Percentiles rank a stretch among this genome's conserved stretches.
These are phyloP conservation scores for Saccharomycopsis phalli DNA, from an alignment of 1,139 yeast genomes.

Conservation along the genomic window DNA sequence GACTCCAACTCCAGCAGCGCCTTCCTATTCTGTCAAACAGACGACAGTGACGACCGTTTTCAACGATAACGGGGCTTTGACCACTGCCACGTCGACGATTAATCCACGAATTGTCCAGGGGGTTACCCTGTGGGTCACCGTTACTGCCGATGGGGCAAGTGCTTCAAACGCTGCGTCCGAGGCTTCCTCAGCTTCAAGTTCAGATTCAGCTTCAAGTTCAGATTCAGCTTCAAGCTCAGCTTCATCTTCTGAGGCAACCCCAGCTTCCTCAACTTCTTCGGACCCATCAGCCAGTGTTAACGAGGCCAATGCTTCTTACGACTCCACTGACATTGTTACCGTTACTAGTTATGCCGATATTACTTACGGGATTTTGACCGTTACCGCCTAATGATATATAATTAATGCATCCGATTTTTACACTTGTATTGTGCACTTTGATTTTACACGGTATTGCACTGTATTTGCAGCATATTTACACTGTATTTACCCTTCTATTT, in stretches of 20 bases:
- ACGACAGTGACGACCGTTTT: constrained; percentile 25
- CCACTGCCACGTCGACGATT: constrained; percentile 4
- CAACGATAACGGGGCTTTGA: not conserved
- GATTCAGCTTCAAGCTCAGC: constrained; percentile 1
- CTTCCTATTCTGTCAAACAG: constrained; percentile 65
- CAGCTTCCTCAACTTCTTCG: constrained; percentile 1
- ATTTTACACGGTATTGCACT: no score
- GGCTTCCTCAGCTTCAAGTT: not conserved
- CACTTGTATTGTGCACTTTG: no score
- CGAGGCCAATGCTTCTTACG: not conserved
- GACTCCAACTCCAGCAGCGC: constrained; percentile 32
- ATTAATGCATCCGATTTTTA: no score
- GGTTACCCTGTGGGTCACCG: constrained; percentile 17
- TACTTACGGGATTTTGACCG: not conserved
- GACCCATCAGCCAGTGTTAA: constrained; percentile 1
- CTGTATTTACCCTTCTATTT: no score
- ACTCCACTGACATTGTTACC: constrained; percentile 7
- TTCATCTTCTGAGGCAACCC: constrained; percentile 1
- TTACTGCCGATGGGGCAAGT: constrained; percentile 9
- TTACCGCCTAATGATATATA: no score
- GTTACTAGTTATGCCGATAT: constrained; percentile 4
- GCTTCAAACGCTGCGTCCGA: not conserved
- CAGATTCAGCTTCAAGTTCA: constrained; percentile 2
- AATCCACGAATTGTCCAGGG: constrained; percentile 15
- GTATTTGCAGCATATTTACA: no score